Percentiles rank a stretch among this genome's conserved stretches.
Conservation (phyloP, 1,284 basidiomycete species). For the Xanthoconium separans region DNA sequence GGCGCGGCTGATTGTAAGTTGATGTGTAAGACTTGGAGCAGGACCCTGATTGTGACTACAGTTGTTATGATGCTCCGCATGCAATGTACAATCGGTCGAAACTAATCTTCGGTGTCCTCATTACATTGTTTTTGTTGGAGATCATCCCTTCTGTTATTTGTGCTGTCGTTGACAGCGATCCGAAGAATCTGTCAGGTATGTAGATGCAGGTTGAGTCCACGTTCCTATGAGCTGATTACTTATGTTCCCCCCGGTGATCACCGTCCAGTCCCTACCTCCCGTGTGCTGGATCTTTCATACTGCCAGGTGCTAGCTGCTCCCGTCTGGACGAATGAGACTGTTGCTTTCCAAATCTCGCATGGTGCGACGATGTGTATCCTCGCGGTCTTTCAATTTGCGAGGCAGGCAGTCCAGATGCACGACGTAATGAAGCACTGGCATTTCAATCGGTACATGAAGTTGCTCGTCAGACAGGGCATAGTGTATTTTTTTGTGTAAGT, state of each 20-base stretch:
- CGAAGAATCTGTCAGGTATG: not conserved
- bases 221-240: too few relatives aligned
- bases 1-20: too few relatives aligned
- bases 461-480: not conserved
- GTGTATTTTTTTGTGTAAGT: not conserved
- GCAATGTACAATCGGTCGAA: conserved; percentile 10
- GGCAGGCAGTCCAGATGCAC: not conserved
- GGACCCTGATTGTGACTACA: not conserved
- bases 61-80: conserved; percentile 6
- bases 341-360: not conserved
- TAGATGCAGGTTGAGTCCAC: not conserved
- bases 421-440: not conserved
- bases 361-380: not conserved
- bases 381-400: not conserved
- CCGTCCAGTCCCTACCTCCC: too few relatives aligned
- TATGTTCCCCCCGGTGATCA: too few relatives aligned
- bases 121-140: not conserved
- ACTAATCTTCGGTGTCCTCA: not conserved
- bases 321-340: too few relatives aligned
- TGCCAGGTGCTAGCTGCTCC: too few relatives aligned
- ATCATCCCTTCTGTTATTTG: not conserved
- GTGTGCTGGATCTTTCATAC: too few relatives aligned
- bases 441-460: not conserved
- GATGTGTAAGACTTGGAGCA: too few relatives aligned
- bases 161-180: not conserved